These are phyloP conservation scores for Acanthamoeba healyi DNA, from an alignment of 208 protist species.

Conservation along the genomic window DNA sequence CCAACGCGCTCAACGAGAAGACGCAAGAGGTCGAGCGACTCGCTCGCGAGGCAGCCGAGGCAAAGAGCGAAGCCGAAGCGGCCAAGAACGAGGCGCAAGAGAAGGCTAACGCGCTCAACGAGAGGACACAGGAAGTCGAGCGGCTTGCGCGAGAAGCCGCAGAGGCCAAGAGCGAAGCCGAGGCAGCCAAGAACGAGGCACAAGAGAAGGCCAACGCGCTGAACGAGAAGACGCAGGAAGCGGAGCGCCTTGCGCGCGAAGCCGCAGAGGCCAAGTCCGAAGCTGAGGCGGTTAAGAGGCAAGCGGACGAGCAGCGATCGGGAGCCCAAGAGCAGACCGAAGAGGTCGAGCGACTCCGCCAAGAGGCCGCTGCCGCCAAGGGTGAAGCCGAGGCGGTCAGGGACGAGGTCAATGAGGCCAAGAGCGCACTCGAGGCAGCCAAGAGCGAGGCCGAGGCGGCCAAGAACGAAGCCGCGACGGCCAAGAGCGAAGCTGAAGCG, in stretches of 20 bases:
- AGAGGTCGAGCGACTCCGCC: background rate
- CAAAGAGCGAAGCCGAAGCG: background rate
- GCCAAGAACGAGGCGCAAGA: background rate
- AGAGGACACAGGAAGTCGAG: background rate
- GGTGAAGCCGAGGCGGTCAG: background rate
- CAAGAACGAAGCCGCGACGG: background rate
- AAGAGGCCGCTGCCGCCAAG: background rate
- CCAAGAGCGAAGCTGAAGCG: background rate
- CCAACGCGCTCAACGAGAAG: too few species aligned
- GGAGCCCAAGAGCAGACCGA: background rate
- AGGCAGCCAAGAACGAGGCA: background rate
- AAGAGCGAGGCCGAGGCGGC: constrained; percentile 23
- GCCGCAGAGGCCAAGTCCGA: background rate
- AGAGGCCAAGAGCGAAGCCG: background rate
- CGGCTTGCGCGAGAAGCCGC: background rate
- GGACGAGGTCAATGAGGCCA: background rate
- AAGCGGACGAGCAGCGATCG: background rate
- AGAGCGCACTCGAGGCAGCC: background rate
- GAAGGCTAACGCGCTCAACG: background rate
- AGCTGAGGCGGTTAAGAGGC: background rate
- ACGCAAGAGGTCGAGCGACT: background rate
- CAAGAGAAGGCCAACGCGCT: background rate
- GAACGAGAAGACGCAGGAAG: background rate
- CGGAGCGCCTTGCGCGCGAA: background rate
- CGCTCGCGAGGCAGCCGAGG: background rate